Base-by-base conservation (phyloP, 2,329 filamentous ascomycete genomes). In the Rhynchosporium graminicola region DNA sequence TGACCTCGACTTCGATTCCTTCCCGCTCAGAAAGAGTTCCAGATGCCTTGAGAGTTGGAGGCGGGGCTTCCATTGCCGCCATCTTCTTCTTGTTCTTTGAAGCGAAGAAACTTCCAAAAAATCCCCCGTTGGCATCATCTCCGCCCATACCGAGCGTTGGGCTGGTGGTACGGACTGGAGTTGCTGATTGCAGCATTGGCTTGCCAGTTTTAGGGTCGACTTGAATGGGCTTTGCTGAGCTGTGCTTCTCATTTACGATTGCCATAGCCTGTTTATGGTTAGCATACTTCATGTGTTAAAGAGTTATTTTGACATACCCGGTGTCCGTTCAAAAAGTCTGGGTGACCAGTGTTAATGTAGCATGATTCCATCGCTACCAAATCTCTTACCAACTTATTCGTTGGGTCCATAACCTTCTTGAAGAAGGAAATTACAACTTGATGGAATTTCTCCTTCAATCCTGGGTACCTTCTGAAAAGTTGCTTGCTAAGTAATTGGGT, bases 71-170 rank as follows among this genome's bases (percentile, higher is more conserved):
- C 95, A 99, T 99, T 54, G 94, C 93, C n/a, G 95, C 95, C 80
- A 96, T 96, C 88, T 97, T 98, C 86, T 99, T 99, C 87, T 98
- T 99, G 81, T 98, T 99, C 86, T 98, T 99, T 74, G 91, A 93
- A 10, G 95, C 92, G 75, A 97, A 99, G 85, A 99, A 99, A 73
- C 91, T 96, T 70, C 95, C 95, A 72, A 99, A 99, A 84, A 99
- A 99, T 43, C 94, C 92, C 64, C 83, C 80, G 74, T 91, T 91
- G 59, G 77, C 79, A 42, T 77, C 79, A 29, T 80, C 78, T 36
- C 57, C 57, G 43, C 57, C 57, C 20, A 86, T 79, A 57, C 87
- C 86, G 55, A 74, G 79, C 45, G 88, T 89, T 7, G 92, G 95
- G 74, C 88, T 96, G 60, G 84, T 84, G 48, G 90, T 86, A 66